Evolutionary conservation across 1,284 basidiomycete genomes (phyloP).

Genomic region (Leccinum subrobustum): DNA sequence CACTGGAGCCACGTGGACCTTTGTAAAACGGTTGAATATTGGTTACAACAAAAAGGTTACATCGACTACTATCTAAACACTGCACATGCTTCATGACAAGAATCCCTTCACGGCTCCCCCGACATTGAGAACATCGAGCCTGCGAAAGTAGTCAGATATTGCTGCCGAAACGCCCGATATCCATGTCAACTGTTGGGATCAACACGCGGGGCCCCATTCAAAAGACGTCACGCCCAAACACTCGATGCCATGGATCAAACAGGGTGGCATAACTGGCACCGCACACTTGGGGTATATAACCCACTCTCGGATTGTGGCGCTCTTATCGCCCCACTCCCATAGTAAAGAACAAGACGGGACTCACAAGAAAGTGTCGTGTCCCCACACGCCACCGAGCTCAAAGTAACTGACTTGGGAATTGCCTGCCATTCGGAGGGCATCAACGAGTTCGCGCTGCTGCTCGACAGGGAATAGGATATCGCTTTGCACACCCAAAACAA

Average conservation of each 20-base stretch:
- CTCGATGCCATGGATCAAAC: constrained; percentile 5
- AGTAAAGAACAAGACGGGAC: constrained; percentile 21
- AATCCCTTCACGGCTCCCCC: constrained; percentile 81
- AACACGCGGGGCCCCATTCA: background rate
- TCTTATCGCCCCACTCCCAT: background rate
- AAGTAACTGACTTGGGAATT: constrained; percentile 92
- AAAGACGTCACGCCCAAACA: background rate
- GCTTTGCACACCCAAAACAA: constrained; percentile 94
- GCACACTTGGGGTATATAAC: constrained; percentile 9
- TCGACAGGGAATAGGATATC: constrained; percentile 98
- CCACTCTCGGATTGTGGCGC: background rate
- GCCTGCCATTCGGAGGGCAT: constrained; percentile 88
- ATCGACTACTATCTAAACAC: background rate
- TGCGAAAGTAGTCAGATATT: constrained; percentile 21
- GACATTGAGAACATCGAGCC: constrained; percentile 75
- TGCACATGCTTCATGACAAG: constrained; percentile 37
- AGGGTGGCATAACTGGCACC: constrained; percentile 1
- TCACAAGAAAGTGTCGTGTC: constrained; percentile 93
- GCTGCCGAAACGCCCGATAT: background rate
- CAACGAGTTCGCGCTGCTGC: constrained; percentile 94
- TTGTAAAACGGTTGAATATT: background rate
- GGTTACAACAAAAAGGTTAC: no score
- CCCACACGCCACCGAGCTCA: constrained; percentile 97
- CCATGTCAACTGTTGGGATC: background rate
- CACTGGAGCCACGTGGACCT: background rate